Evolutionary conservation across 1,284 basidiomycete genomes (phyloP).

Genomic region (Tremellales sp.): DNA sequence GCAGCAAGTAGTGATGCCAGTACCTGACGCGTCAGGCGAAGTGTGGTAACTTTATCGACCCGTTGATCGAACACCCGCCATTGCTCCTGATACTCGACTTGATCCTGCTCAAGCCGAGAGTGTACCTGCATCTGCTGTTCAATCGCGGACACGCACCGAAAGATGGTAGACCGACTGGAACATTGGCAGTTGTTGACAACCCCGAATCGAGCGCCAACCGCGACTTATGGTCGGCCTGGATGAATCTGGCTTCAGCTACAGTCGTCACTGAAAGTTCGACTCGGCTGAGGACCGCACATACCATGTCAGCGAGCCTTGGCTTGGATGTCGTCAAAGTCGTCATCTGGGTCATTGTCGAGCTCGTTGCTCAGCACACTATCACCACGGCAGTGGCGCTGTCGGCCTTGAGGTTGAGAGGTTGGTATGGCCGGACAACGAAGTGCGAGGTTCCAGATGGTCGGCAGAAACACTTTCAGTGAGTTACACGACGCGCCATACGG

Average conservation of each 20-base stretch:
- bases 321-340: not conserved
- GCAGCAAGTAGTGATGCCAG: not conserved
- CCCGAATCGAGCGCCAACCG: too few relatives aligned
- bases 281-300: constrained; percentile 7
- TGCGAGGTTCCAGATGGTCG: constrained; percentile 29
- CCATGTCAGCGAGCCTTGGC: not conserved
- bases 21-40: constrained; percentile 48
- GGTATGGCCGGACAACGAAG: constrained; percentile 17
- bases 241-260: constrained; percentile 15
- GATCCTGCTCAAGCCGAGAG: constrained; percentile 77
- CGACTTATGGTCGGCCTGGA: constrained; percentile 6
- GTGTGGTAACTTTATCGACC: constrained; percentile 74
- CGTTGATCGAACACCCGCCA: constrained; percentile 81
- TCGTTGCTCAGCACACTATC: constrained; percentile 29
- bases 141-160: constrained; percentile 67
- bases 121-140: constrained; percentile 84
- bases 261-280: constrained; percentile 26
- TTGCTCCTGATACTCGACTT: constrained; percentile 76
- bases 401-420: constrained; percentile 19
- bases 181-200: not conserved
- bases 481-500: not conserved
- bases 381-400: constrained; percentile 25
- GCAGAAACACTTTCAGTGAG: constrained; percentile 31
- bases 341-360: constrained; percentile 18
- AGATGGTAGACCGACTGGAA: constrained; percentile 5